Evolutionary conservation across 2,329 filamentous ascomycete species (phyloP).

Genomic region (Simplicillium sp.): DNA sequence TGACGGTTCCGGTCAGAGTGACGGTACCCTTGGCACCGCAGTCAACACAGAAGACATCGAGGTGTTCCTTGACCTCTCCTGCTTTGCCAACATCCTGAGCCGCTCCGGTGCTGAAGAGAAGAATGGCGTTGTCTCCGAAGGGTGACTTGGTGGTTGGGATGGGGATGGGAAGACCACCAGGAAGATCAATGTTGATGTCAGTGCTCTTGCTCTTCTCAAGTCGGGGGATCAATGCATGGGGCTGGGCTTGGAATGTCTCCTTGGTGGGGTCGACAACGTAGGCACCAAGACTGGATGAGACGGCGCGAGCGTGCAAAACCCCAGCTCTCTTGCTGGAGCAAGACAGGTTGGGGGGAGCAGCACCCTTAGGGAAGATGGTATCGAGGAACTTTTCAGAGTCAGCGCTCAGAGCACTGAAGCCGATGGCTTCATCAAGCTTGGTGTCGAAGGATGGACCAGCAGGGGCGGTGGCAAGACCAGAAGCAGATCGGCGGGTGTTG

Average conservation of each 20-base stretch:
- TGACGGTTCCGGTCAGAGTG: slow-evolving; percentile 15
- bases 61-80: slow-evolving; percentile 9
- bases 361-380: slow-evolving; percentile 4
- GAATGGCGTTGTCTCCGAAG: slow-evolving; percentile 16
- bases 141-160: slow-evolving; percentile 14
- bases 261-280: no score
- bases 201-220: slow-evolving; percentile 4
- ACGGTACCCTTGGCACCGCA: slow-evolving; percentile 18
- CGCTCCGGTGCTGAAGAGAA: slow-evolving; percentile 8
- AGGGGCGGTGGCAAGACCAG: slow-evolving; percentile 15
- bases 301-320: neutral
- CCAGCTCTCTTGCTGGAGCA: neutral
- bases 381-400: slow-evolving; percentile 9
- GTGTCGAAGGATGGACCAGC: slow-evolving; percentile 16
- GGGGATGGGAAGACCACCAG: slow-evolving; percentile 9
- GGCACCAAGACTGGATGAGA: slow-evolving; percentile 1
- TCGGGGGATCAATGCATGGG: no score
- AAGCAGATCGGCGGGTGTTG: slow-evolving; percentile 9
- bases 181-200: slow-evolving; percentile 12
- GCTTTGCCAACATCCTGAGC: slow-evolving; percentile 12
- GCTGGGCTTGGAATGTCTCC: no score
- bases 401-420: slow-evolving; percentile 9
- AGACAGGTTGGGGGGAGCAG: neutral
- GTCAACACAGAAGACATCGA: slow-evolving; percentile 20
- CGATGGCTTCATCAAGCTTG: slow-evolving; percentile 16